Evolutionary conservation across 768 basidiomycete species (phyloP), one percentile per base, ranked within the genome.

Genomic region (Suillus decipiens): DNA sequence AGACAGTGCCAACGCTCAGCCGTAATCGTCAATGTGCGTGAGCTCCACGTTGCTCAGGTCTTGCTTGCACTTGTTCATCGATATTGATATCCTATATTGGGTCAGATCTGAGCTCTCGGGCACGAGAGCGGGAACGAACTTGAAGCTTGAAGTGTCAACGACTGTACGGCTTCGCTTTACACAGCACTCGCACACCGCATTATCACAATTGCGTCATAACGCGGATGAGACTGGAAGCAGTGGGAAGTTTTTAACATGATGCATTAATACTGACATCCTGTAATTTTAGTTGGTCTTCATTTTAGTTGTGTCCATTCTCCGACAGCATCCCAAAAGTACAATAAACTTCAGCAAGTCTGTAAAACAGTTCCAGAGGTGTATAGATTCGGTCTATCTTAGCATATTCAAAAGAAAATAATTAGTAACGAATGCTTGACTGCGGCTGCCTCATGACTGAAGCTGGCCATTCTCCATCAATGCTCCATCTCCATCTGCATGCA

Each of bases 111-210:
- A 9, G 17, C 3, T n/a, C n/a, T n/a, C n/a, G n/a, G n/a, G n/a
- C n/a, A n/a, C n/a, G n/a, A n/a, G n/a, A n/a, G n/a, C n/a, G n/a
- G n/a, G n/a, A n/a, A n/a, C n/a, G n/a, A n/a, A n/a, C n/a, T n/a
- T n/a, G n/a, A n/a, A n/a, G n/a, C n/a, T n/a, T n/a, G n/a, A n/a
- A n/a, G n/a, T n/a, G n/a, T n/a, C n/a, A 11, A 22, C 5, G 43
- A 22, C n/a, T 24, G 33, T 37, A 55, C 12, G n/a, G 11, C 34
- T 36, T 12, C 22, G 12, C 7, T 22, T n/a, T 36, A 11, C 22
- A 14, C 22, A 47, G 22, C 36, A 37, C 24, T 48, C 68, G 37
- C 61, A 62, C 15, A n/a, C n/a, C n/a, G 33, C 33, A 22, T 51
- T 5, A 5, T 12, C 22, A 11, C 22, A 15, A 14, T 19, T 28